These are phyloP conservation scores for Carallia brachiata DNA, from an alignment of 345 rosid genomes.

Conservation along the genomic window DNA sequence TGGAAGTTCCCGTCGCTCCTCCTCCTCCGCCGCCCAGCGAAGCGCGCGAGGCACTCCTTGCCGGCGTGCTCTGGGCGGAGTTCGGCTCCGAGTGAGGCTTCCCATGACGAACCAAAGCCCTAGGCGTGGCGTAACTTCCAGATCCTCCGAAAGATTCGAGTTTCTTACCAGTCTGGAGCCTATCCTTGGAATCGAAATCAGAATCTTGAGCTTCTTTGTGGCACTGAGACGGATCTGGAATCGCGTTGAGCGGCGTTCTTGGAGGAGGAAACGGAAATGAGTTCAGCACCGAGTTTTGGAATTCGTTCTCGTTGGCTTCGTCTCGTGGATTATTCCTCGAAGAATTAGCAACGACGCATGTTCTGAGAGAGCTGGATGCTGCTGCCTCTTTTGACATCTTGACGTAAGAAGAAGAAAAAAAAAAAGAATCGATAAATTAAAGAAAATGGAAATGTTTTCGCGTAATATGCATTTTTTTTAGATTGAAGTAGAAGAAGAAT, in stretches of 20 bases:
- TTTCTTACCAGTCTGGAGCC: conserved; percentile 32
- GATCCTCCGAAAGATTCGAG: not conserved
- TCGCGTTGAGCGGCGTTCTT: conserved; percentile 67
- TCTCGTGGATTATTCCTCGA: conserved; percentile 18
- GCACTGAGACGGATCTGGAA: conserved; percentile 71
- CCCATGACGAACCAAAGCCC: conserved; percentile 40
- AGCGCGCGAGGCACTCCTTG: conserved; percentile 54
- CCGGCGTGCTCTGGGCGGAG: conserved; percentile 72
- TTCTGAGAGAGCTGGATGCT: conserved; percentile 26
- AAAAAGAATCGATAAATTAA: too few relatives aligned
- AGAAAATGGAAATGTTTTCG: too few relatives aligned
- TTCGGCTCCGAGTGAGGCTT: conserved; percentile 58
- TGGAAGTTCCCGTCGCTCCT: conserved; percentile 10
- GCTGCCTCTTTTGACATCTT: conserved; percentile 39
- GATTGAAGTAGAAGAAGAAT: too few relatives aligned
- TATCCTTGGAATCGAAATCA: conserved; percentile 36
- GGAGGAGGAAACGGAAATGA: conserved; percentile 55
- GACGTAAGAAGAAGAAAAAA: not conserved
- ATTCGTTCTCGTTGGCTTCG: conserved; percentile 65
- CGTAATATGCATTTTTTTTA: too few relatives aligned
- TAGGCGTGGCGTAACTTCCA: conserved; percentile 44
- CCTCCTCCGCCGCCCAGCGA: conserved; percentile 44
- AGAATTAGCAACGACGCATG: conserved; percentile 23
- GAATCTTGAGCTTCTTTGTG: conserved; percentile 29
- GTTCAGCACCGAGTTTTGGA: conserved; percentile 31